Percentiles rank a stretch among this genome's conserved stretches.
These are phyloP conservation scores for Amauroascus niger DNA, from an alignment of 2,329 filamentous ascomycete species.

Conservation along the genomic window DNA sequence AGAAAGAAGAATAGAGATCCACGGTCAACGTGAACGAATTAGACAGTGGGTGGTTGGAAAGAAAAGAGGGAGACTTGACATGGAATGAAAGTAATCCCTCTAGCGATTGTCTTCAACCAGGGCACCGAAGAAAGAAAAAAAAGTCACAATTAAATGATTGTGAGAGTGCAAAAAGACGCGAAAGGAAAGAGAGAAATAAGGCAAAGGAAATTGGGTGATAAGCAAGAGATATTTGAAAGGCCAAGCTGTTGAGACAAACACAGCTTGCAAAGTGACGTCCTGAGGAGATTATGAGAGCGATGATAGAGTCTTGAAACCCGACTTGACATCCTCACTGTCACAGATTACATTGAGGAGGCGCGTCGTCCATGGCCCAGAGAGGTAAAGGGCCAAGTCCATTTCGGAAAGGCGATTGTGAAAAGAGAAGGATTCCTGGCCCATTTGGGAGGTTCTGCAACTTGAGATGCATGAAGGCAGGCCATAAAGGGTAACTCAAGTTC, in stretches of 20 bases:
- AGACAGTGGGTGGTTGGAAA: constrained; percentile 5
- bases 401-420: background rate
- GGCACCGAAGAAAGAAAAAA: constrained; percentile 2
- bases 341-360: constrained; percentile 10
- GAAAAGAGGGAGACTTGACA: constrained; percentile 8
- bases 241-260: constrained; percentile 3
- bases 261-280: background rate
- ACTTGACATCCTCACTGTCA: constrained; percentile 11
- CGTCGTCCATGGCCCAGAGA: background rate
- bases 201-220: constrained; percentile 6
- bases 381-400: background rate
- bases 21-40: constrained; percentile 15
- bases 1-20: constrained; percentile 6
- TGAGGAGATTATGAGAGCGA: background rate
- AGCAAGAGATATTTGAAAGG: constrained; percentile 11
- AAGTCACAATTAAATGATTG: constrained; percentile 7
- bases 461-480: background rate
- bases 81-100: constrained; percentile 11
- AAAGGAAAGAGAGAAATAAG: background rate
- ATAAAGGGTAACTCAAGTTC: background rate
- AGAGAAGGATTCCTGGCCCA: background rate
- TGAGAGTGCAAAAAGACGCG: constrained; percentile 1
- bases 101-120: constrained; percentile 13
- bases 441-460: background rate
- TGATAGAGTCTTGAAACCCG: constrained; percentile 5